phyloP scores from a whole-genome alignment of 164 flowering plant species.

The Tinospora cordifolia region DNA sequence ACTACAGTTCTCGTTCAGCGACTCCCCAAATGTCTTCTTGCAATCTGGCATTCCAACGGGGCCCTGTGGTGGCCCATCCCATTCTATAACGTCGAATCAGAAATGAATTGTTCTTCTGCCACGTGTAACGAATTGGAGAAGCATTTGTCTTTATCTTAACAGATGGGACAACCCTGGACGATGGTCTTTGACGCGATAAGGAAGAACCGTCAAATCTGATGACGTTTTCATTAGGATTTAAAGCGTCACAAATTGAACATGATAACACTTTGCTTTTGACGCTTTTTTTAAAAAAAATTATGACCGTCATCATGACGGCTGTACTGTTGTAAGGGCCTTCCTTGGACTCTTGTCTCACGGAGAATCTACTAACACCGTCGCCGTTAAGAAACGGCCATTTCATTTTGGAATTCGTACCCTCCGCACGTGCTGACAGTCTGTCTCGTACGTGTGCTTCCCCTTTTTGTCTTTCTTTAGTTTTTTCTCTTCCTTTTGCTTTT shows the following conservation, averaged over 20 bases:
- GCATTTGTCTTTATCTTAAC: not conserved
- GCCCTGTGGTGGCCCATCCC: not conserved
- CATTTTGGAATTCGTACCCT: not conserved
- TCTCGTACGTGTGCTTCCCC: not conserved
- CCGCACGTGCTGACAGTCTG: slow-evolving; percentile 6
- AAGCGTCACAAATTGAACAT: not conserved
- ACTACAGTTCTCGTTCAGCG: not conserved
- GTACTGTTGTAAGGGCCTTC: not conserved
- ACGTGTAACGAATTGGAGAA: not conserved
- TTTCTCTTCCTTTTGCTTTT: not conserved
- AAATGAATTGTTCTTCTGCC: not conserved
- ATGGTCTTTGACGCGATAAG: not conserved
- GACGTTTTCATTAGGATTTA: not conserved
- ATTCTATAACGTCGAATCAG: not conserved
- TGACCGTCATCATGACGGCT: slow-evolving; percentile 1
- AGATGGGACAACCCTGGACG: slow-evolving; percentile 4
- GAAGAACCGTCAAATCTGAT: not conserved
- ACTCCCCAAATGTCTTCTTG: not conserved
- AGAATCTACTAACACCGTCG: slow-evolving; percentile 1
- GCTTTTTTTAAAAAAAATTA: not conserved
- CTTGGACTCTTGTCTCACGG: not conserved
- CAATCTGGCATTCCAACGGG: not conserved
- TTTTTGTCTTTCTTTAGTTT: slow-evolving; percentile 7
- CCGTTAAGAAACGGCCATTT: not conserved
- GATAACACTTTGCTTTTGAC: not conserved